These are phyloP conservation scores for Ogataea henricii DNA, from an alignment of 805 yeast genomes.

Conservation along the genomic window DNA sequence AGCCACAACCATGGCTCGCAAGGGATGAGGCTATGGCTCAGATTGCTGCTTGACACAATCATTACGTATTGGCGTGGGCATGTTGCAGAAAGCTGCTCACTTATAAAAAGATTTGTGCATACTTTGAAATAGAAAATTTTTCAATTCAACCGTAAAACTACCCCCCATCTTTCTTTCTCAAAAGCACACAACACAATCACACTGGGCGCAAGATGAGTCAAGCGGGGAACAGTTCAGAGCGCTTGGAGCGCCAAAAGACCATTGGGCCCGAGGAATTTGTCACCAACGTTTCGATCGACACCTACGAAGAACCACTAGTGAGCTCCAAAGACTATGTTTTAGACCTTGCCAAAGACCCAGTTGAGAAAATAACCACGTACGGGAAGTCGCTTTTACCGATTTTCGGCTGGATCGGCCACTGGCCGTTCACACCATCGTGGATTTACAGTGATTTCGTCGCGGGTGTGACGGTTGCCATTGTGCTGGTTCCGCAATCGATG, in stretches of 20 bases:
- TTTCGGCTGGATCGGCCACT: constrained; percentile 79
- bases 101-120: not conserved
- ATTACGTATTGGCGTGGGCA: not conserved
- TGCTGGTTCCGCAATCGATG: constrained; percentile 94
- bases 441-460: constrained; percentile 81
- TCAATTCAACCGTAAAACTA: too few relatives aligned
- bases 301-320: constrained; percentile 30
- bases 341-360: constrained; percentile 41
- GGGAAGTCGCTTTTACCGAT: constrained; percentile 74
- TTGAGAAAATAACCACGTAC: constrained; percentile 46
- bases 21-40: too few relatives aligned
- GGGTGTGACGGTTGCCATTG: constrained; percentile 91
- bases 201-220: not conserved
- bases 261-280: constrained; percentile 8
- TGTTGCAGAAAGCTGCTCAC: not conserved
- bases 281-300: constrained; percentile 3
- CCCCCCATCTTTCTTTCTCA: too few relatives aligned
- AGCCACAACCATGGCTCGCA: constrained; percentile 4
- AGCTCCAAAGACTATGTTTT: constrained; percentile 30
- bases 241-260: not conserved
- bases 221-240: not conserved
- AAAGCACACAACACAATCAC: too few relatives aligned
- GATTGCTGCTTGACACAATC: too few relatives aligned
- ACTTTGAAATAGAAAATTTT: not conserved
- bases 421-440: constrained; percentile 68